phyloP scores from a whole-genome alignment of 768 basidiomycete species.

The Hirschioporus abietinus region DNA sequence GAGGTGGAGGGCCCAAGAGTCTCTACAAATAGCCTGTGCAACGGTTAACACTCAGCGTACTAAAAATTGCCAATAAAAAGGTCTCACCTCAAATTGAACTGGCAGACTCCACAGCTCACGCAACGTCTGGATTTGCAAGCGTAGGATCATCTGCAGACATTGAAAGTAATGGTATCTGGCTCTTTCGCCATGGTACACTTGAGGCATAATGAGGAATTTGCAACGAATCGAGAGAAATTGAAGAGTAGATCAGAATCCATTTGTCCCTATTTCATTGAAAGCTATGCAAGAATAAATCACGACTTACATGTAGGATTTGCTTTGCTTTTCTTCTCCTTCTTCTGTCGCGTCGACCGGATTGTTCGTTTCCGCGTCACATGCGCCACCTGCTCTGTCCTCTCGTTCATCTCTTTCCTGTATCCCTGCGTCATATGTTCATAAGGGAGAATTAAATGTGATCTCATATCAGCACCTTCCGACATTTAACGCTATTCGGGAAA shows the following conservation, averaged over 20 bases:
- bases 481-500: not conserved
- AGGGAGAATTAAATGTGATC: not conserved
- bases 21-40: conserved; percentile 62
- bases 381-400: conserved; percentile 57
- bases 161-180: conserved; percentile 80
- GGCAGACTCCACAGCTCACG: conserved; percentile 65
- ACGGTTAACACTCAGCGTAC: conserved; percentile 8
- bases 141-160: conserved; percentile 74
- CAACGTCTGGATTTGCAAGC: conserved; percentile 68
- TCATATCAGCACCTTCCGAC: not conserved
- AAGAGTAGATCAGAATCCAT: not conserved
- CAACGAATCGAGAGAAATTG: not conserved
- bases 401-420: conserved; percentile 75
- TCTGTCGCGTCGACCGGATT: conserved; percentile 52
- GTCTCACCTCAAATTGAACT: conserved; percentile 68
- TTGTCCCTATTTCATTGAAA: not conserved
- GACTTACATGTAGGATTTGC: conserved; percentile 58
- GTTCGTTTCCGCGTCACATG: conserved; percentile 63
- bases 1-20: conserved; percentile 79
- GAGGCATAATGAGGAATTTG: not conserved
- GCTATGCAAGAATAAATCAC: conserved; percentile 14
- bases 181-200: conserved; percentile 82
- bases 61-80: conserved; percentile 2
- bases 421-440: conserved; percentile 40
- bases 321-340: conserved; percentile 42